Evolutionary conservation across 345 rosid species (phyloP), one percentile per base, ranked within the genome.

Genomic region (Aquilaria malaccensis): DNA sequence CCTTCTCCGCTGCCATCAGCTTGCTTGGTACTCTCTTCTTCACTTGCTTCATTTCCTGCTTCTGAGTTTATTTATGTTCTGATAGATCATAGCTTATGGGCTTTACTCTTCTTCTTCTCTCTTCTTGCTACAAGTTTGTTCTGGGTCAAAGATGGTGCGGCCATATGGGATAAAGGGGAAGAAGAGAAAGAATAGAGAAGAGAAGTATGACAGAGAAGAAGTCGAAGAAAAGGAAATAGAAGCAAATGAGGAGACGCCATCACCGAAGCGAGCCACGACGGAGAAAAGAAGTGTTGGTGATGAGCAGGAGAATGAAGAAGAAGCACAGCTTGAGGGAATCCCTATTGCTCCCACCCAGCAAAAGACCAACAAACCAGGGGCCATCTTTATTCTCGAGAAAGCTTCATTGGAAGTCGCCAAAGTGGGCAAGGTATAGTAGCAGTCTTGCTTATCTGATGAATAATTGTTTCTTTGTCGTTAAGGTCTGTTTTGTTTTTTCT

Each of bases 371-470:
- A 74, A 76, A 62, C 62, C 77, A 0, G 88, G 86, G 0, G 80
- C 85, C 30, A 72, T 78, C 32, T 92, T 93, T 50, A 85, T 93
- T 56, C 94, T 89, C 5, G 97, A 89, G 83, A 89, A 73, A 64
- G 97, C 95, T 31, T 80, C 91, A 57, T 79, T 89, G 59, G 97
- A 89, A 78, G 93, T 89, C 53, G 96, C 93, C n/a, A 89, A 92
- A 80, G 89, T 93, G 75, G 98, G 98, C 73, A 89, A 89, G 91
- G 97, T 89, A 13, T 33, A 33, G 22, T 47, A 14, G 43, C 56
- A 30, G 15, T 45, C 2, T 46, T 1, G 3, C 10, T 10, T 11
- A 10, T 54, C 9, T 33, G 30, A 13, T 50, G 31, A 50, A 13
- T 12, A 3, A 10, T 22, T 22, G 22, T 22, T 49, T 3, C 52